A percentile compares a stretch with the other conserved stretches of the same genome.
These are phyloP conservation scores for Trichomonas vaginalis DNA, from an alignment of 208 protist genomes.

Conservation along the genomic window DNA sequence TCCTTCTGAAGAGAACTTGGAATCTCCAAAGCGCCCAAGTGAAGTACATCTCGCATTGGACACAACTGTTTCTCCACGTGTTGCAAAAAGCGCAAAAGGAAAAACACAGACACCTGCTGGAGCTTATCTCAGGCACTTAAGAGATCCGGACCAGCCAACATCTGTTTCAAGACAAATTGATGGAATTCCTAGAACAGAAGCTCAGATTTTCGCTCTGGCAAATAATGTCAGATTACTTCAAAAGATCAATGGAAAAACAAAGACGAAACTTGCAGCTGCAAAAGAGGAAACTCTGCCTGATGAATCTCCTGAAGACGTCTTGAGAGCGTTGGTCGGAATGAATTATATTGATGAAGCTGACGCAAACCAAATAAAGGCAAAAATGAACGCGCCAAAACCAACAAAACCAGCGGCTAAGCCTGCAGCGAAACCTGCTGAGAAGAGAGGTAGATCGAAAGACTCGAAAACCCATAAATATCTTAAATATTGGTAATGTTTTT, in stretches of 20 bases:
- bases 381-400: background rate
- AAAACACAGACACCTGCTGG: background rate
- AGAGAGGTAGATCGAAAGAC: background rate
- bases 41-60: background rate
- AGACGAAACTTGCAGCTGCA: background rate
- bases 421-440: background rate
- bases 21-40: background rate
- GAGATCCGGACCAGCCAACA: background rate
- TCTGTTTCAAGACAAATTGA: background rate
- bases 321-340: background rate
- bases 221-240: constrained; percentile 6
- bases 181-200: background rate
- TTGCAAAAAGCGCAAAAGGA: background rate
- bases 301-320: background rate
- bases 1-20: background rate
- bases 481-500: too few species aligned
- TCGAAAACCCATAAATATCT: background rate
- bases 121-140: background rate
- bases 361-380: background rate
- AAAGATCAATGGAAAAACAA: constrained; percentile 3
- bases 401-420: background rate
- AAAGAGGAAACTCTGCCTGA: background rate
- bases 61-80: background rate
- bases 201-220: background rate
- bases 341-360: background rate